Conservation (phyloP, 352 stramenopile genomes). For the Aphanomyces astaci region DNA sequence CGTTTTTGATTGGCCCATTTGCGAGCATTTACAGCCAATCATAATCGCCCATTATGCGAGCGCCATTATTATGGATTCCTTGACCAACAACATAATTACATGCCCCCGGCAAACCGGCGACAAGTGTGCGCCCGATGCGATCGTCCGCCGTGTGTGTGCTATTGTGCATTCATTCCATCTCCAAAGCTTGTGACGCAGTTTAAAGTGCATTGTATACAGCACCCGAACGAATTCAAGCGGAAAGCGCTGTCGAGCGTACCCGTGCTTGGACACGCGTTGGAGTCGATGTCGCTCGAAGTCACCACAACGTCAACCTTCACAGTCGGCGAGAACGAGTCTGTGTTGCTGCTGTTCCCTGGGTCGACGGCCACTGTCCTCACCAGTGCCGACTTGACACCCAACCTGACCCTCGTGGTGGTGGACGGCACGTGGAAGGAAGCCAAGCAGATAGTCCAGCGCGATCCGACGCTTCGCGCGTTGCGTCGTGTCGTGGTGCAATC, state of each 20-base stretch:
- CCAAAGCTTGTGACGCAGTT: neutral
- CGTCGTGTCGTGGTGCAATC: neutral
- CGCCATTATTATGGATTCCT: no score
- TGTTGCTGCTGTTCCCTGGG: slow-evolving; percentile 15
- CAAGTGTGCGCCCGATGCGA: neutral
- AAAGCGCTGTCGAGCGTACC: slow-evolving; percentile 18
- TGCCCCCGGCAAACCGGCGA: neutral
- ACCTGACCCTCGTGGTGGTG: slow-evolving; percentile 42
- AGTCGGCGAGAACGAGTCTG: neutral
- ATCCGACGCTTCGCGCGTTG: slow-evolving; percentile 22
- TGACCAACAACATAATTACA: neutral
- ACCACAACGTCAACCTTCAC: neutral
- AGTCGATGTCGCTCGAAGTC: slow-evolving; percentile 12
- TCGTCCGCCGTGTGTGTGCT: slow-evolving; percentile 17
- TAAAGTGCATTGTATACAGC: slow-evolving; percentile 13
- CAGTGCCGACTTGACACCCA: neutral
- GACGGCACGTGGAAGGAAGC: slow-evolving; percentile 77
- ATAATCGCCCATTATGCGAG: neutral
- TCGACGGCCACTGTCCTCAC: neutral
- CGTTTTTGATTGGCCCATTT: no score
- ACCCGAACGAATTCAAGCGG: slow-evolving; percentile 17
- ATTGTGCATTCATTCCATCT: slow-evolving; percentile 7
- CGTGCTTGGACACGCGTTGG: neutral
- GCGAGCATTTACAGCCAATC: neutral
- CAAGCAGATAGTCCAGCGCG: slow-evolving; percentile 65